phyloP scores from a whole-genome alignment of 768 basidiomycete genomes.

The Boletellus ananas region DNA sequence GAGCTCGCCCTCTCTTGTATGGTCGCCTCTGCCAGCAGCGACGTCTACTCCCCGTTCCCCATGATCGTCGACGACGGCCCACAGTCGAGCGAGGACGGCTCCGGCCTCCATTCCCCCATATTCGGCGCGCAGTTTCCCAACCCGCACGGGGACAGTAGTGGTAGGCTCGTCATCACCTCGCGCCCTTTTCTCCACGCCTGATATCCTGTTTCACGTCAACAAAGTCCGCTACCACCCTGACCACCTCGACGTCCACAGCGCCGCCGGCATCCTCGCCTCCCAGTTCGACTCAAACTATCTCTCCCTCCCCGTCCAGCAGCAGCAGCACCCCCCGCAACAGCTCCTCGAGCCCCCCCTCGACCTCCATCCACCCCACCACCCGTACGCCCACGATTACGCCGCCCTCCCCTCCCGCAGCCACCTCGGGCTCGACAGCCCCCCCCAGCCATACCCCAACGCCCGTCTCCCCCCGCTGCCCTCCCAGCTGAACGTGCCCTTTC shows the following conservation, averaged over 20 bases:
- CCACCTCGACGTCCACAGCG: constrained; percentile 44
- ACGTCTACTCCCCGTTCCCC: constrained; percentile 56
- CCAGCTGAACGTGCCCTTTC: constrained; percentile 20
- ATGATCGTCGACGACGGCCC: constrained; percentile 60
- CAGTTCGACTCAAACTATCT: constrained; percentile 49
- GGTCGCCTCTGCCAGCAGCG: constrained; percentile 54
- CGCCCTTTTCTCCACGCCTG: constrained; percentile 39
- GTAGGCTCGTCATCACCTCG: constrained; percentile 43
- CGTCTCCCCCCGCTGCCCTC: constrained; percentile 38
- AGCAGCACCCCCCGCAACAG: constrained; percentile 40
- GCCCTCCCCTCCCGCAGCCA: constrained; percentile 38
- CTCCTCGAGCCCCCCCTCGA: constrained; percentile 45
- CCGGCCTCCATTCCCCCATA: constrained; percentile 70
- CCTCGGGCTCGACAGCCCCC: constrained; percentile 41
- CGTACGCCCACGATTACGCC: constrained; percentile 39
- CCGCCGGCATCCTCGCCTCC: constrained; percentile 45
- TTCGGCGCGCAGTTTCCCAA: constrained; percentile 49
- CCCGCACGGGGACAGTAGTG: constrained; percentile 45
- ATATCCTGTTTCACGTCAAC: constrained; percentile 41
- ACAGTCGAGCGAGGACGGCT: constrained; percentile 73
- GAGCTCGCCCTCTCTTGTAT: constrained; percentile 40
- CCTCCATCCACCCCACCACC: constrained; percentile 34
- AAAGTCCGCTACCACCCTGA: constrained; percentile 67
- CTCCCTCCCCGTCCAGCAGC: constrained; percentile 25
- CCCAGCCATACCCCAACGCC: constrained; percentile 39